Conservation (phyloP, 306 rosid genomes). For the Cicer arietinum region DNA sequence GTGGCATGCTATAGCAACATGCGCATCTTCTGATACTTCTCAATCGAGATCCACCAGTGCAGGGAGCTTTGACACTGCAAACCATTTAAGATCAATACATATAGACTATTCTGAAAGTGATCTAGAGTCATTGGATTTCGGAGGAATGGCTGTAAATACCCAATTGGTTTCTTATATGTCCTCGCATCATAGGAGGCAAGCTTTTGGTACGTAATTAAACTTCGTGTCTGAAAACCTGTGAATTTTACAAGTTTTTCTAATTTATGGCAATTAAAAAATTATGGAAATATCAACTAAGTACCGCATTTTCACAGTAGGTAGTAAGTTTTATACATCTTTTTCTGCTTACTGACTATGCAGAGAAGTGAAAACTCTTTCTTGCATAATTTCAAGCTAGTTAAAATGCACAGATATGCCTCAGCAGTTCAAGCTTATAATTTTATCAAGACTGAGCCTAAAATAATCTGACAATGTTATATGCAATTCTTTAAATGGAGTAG, state of each 20-base stretch:
- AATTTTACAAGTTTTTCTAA: constrained; percentile 24
- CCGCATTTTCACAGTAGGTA: not conserved
- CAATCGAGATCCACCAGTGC: constrained; percentile 53
- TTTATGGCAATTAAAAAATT: constrained; percentile 3
- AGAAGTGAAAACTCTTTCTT: not conserved
- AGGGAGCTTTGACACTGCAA: constrained; percentile 54
- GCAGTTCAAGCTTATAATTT: constrained; percentile 27
- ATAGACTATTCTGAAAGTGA: constrained; percentile 76
- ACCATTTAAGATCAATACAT: constrained; percentile 50
- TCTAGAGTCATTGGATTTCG: constrained; percentile 64
- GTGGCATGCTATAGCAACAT: constrained; percentile 81
- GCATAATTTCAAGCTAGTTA: constrained; percentile 6
- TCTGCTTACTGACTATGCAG: not conserved
- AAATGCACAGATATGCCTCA: constrained; percentile 4
- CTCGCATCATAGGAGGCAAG: constrained; percentile 80
- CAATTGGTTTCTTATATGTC: constrained; percentile 70
- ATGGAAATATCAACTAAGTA: constrained; percentile 10
- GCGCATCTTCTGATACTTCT: constrained; percentile 59
- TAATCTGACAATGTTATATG: constrained; percentile 10
- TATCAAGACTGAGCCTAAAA: constrained; percentile 15
- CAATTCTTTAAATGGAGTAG: constrained; percentile 10
- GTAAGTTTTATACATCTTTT: not conserved
- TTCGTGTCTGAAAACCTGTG: constrained; percentile 22
- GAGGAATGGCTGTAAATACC: constrained; percentile 53
- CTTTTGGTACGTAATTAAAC: constrained; percentile 67